A percentile compares a stretch with the other conserved stretches of the same genome.
Evolutionary conservation across 352 stramenopile genomes (phyloP).

Genomic region (Phytopythium sindhum): DNA sequence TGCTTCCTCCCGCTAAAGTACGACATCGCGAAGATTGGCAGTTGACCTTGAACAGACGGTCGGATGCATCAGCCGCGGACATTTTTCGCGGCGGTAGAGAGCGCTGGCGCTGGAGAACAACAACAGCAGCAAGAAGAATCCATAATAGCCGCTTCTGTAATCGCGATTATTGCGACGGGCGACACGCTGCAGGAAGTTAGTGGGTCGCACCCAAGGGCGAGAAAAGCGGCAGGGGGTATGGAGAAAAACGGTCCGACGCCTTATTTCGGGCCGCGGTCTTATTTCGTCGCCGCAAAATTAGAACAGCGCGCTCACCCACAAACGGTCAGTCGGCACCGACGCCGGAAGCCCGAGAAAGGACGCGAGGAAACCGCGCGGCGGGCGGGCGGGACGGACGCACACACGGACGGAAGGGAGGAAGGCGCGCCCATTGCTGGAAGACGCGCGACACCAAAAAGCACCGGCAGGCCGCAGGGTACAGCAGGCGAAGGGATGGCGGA

Average conservation of each 20-base stretch:
- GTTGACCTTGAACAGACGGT: constrained; percentile 1
- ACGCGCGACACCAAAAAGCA: neutral
- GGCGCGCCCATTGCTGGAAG: neutral
- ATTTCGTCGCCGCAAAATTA: neutral
- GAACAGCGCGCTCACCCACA: constrained; percentile 1
- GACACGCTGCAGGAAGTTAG: no score
- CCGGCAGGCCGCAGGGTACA: neutral
- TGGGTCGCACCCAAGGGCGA: no score
- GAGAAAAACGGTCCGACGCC: no score
- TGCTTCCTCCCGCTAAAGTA: neutral
- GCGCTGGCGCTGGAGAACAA: neutral
- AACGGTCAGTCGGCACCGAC: neutral
- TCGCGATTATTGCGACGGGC: neutral
- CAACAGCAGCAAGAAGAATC: neutral
- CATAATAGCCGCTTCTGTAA: neutral
- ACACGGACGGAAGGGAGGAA: neutral
- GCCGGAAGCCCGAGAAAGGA: neutral
- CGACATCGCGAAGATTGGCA: neutral
- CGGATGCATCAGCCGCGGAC: neutral
- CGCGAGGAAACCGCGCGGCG: neutral
- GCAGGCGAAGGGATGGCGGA: constrained; percentile 4
- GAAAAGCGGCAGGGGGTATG: no score
- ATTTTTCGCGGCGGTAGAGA: constrained; percentile 5
- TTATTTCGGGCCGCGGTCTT: constrained; percentile 1
- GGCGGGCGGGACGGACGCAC: neutral